phyloP scores from a whole-genome alignment of 2,329 filamentous ascomycete species.

The Monilinia laxa region DNA sequence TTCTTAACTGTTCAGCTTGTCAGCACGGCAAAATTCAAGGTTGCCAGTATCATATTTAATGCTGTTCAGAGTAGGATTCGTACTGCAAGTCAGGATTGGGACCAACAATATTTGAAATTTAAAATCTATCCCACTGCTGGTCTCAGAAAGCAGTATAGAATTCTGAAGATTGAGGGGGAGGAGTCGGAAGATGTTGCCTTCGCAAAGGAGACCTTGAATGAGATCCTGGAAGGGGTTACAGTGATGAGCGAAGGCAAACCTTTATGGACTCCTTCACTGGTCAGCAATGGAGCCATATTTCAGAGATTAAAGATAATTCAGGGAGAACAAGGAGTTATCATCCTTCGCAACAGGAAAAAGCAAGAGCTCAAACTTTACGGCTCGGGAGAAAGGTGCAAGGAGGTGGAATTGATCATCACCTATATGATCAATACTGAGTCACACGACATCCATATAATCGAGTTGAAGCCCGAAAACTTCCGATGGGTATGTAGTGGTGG shows the following conservation, averaged over 20 bases:
- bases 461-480: constrained; percentile 34
- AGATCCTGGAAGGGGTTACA: constrained; percentile 41
- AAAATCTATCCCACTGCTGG: constrained; percentile 36
- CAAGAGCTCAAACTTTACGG: constrained; percentile 8
- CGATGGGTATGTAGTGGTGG: constrained; percentile 11
- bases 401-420: constrained; percentile 31
- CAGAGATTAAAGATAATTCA: background rate
- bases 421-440: constrained; percentile 31
- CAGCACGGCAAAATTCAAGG: constrained; percentile 44
- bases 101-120: constrained; percentile 37
- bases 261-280: constrained; percentile 42
- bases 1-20: constrained; percentile 44
- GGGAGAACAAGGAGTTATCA: constrained; percentile 2
- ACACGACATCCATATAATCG: constrained; percentile 31
- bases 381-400: background rate
- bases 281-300: background rate
- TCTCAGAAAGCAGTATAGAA: constrained; percentile 35
- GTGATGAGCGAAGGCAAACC: constrained; percentile 34
- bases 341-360: constrained; percentile 6
- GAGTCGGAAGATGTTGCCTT: constrained; percentile 37
- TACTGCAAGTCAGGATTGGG: constrained; percentile 38
- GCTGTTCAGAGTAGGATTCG: constrained; percentile 40
- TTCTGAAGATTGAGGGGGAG: constrained; percentile 45
- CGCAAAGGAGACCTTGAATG: constrained; percentile 41
- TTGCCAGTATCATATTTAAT: constrained; percentile 41